phyloP scores from a whole-genome alignment of 768 basidiomycete genomes.

The Termitomyces heimii region DNA sequence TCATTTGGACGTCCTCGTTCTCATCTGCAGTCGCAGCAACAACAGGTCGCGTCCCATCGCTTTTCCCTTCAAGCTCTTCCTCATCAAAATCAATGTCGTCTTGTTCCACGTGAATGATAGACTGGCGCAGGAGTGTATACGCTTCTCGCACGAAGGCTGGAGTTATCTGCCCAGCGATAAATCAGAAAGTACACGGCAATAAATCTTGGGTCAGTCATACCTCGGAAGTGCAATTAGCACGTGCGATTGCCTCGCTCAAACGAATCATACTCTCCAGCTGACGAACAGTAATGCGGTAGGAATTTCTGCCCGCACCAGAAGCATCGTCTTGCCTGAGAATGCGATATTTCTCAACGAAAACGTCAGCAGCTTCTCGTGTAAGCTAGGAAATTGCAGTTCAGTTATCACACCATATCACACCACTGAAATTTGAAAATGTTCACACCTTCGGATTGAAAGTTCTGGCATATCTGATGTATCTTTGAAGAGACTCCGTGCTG shows the following conservation, averaged over 20 bases:
- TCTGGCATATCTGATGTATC: constrained; percentile 95
- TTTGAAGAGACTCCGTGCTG: constrained; percentile 91
- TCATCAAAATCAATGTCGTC: constrained; percentile 98
- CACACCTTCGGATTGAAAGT: constrained; percentile 96
- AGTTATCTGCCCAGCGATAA: constrained; percentile 61
- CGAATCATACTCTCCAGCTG: constrained; percentile 99
- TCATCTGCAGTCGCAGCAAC: constrained; percentile 23
- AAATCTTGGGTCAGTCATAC: constrained; percentile 30
- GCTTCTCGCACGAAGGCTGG: constrained; percentile 95
- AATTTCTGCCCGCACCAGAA: constrained; percentile 81
- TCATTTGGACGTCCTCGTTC: constrained; percentile 54
- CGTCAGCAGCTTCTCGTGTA: constrained; percentile 86
- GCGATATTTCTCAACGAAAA: constrained; percentile 94
- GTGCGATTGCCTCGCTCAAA: constrained; percentile 92
- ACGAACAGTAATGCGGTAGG: constrained; percentile 95
- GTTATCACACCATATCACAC: neutral
- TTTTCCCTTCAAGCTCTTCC: constrained; percentile 66
- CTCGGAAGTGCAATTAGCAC: constrained; percentile 94
- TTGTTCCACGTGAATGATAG: constrained; percentile 99
- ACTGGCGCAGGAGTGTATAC: constrained; percentile 87
- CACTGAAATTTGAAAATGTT: neutral
- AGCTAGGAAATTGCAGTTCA: constrained; percentile 45
- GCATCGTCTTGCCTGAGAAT: constrained; percentile 90
- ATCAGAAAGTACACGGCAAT: neutral
- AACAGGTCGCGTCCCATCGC: constrained; percentile 29